Conservation (phyloP, 495 filamentous ascomycete species). For the Hypoxylon trugodes region DNA sequence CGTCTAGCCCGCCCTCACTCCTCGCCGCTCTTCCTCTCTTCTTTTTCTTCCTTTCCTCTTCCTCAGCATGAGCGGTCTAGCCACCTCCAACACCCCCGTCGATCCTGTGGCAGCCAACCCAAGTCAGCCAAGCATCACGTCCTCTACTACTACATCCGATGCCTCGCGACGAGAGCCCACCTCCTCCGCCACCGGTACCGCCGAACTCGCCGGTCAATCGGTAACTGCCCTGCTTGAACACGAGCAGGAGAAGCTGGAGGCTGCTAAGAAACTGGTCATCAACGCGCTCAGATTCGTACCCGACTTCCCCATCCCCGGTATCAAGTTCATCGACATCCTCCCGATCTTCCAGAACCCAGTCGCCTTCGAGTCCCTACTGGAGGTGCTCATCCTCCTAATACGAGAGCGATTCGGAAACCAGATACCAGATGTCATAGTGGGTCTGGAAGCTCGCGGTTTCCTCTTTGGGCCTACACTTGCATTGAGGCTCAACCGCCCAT, state of each 20-base stretch:
- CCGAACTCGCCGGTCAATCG: conserved; percentile 95
- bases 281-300: conserved; percentile 72
- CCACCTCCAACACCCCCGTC: conserved; percentile 45
- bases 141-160: conserved; percentile 46
- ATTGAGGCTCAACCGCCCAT: conserved; percentile 82
- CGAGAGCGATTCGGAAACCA: conserved; percentile 55
- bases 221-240: conserved; percentile 58
- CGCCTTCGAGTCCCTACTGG: conserved; percentile 79
- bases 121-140: conserved; percentile 48
- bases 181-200: conserved; percentile 73
- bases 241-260: conserved; percentile 41
- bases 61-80: conserved; percentile 62
- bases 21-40: conserved; percentile 44
- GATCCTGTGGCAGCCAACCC: conserved; percentile 43
- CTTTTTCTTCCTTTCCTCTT: conserved; percentile 40
- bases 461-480: conserved; percentile 93
- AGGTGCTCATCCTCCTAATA: conserved; percentile 87
- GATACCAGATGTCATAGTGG: conserved; percentile 89
- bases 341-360: conserved; percentile 87
- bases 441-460: conserved; percentile 93
- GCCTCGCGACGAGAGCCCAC: conserved; percentile 66
- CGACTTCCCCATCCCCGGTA: conserved; percentile 93
- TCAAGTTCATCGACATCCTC: conserved; percentile 98
- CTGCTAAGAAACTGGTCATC: conserved; percentile 49
- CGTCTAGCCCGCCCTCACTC: conserved; percentile 43